Evolutionary conservation across 768 basidiomycete species (phyloP).

Genomic region (Pleurotus citrinopileatus): DNA sequence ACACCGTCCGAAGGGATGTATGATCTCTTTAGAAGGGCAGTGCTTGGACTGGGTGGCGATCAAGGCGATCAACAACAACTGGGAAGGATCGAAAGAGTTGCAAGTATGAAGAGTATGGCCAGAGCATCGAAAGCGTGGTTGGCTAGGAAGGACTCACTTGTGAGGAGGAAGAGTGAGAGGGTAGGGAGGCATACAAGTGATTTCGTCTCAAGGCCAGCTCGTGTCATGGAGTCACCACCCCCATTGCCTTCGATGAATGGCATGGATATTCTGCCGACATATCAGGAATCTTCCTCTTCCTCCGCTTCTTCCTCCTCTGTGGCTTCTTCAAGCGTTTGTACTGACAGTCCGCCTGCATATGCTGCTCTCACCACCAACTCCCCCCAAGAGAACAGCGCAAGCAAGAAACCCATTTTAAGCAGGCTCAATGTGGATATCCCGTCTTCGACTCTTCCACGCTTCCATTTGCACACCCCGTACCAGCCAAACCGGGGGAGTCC

Average conservation of each 20-base stretch:
- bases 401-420: background rate
- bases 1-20: background rate
- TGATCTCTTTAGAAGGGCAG: background rate
- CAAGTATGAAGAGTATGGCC: background rate
- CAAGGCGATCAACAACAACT: background rate
- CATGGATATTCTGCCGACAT: too few relatives aligned
- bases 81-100: background rate
- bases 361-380: background rate
- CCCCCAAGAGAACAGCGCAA: background rate
- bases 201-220: background rate
- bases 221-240: background rate
- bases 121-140: background rate
- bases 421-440: background rate
- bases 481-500: background rate
- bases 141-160: background rate
- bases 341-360: background rate
- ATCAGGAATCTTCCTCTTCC: background rate
- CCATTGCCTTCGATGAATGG: too few relatives aligned
- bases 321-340: background rate
- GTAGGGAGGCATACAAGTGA: background rate
- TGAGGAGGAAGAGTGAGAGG: background rate
- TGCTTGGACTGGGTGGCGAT: background rate
- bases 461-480: background rate
- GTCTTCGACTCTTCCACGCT: background rate
- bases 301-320: background rate